Evolutionary conservation across 345 rosid species (phyloP).

Genomic region (Citropsis articulata): DNA sequence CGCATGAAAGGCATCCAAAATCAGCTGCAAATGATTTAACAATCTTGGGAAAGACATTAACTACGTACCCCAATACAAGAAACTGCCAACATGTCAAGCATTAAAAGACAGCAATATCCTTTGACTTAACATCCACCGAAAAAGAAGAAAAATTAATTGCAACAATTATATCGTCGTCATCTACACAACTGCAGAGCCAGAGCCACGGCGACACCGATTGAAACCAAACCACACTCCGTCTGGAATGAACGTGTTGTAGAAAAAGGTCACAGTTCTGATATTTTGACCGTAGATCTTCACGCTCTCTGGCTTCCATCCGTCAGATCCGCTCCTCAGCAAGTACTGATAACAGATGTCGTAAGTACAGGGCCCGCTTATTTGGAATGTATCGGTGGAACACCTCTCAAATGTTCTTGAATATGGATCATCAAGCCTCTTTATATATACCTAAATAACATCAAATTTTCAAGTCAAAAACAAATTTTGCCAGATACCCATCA

Average conservation of each 20-base stretch:
- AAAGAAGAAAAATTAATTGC: too few species aligned
- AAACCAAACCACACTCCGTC: background rate
- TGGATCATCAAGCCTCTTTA: background rate
- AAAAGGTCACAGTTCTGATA: background rate
- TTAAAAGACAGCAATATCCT: too few species aligned
- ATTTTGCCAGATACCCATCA: background rate
- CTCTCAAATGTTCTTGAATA: background rate
- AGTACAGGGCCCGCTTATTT: background rate
- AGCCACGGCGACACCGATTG: background rate
- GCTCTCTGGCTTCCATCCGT: conserved; percentile 5
- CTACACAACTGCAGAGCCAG: background rate
- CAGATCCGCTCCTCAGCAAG: background rate
- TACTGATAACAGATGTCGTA: conserved; percentile 1
- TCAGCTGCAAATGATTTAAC: background rate
- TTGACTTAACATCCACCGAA: too few species aligned
- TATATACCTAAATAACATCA: background rate
- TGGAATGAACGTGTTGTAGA: background rate
- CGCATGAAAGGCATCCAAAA: background rate
- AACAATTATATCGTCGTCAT: background rate
- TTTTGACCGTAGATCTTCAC: background rate
- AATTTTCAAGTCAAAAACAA: background rate
- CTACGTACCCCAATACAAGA: too few species aligned
- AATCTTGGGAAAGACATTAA: too few species aligned
- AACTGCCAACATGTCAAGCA: too few species aligned
- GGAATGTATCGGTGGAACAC: background rate